These are phyloP conservation scores for Lonicera japonica DNA, from an alignment of 129 eudicot genomes.

Conservation along the genomic window DNA sequence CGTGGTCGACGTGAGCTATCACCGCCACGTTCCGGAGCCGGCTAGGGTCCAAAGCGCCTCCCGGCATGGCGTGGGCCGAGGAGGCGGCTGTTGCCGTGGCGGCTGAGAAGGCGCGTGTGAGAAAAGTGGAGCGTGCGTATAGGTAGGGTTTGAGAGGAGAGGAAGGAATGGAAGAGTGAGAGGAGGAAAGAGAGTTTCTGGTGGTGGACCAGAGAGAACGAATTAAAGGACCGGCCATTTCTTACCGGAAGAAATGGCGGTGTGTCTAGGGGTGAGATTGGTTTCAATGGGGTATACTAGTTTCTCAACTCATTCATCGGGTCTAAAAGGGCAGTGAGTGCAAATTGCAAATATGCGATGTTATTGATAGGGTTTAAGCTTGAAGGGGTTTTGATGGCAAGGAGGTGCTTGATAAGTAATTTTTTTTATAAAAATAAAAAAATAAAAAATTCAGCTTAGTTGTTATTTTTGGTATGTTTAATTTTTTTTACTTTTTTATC, in stretches of 20 bases:
- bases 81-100: constrained; percentile 41
- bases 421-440: too few species aligned
- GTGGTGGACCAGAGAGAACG: constrained; percentile 63
- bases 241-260: constrained; percentile 22
- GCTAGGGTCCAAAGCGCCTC: constrained; percentile 53
- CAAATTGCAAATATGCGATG: not conserved
- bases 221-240: constrained; percentile 56
- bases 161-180: constrained; percentile 10
- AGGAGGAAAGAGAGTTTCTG: constrained; percentile 36
- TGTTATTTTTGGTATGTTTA: too few species aligned
- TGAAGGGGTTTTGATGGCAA: not conserved
- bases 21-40: constrained; percentile 94
- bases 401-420: not conserved
- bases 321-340: not conserved
- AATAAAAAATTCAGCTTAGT: too few species aligned
- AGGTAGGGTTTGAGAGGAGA: constrained; percentile 22
- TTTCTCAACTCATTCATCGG: not conserved
- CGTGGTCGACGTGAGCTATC: constrained; percentile 95
- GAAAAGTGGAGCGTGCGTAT: constrained; percentile 26
- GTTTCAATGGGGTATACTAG: not conserved
- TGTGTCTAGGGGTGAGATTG: not conserved
- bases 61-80: constrained; percentile 26
- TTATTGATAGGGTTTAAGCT: not conserved
- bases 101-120: constrained; percentile 38
- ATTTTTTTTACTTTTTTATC: too few species aligned